Base-by-base conservation (phyloP, 2,329 filamentous ascomycete species). In the Pseudogymnoascus sp. region DNA sequence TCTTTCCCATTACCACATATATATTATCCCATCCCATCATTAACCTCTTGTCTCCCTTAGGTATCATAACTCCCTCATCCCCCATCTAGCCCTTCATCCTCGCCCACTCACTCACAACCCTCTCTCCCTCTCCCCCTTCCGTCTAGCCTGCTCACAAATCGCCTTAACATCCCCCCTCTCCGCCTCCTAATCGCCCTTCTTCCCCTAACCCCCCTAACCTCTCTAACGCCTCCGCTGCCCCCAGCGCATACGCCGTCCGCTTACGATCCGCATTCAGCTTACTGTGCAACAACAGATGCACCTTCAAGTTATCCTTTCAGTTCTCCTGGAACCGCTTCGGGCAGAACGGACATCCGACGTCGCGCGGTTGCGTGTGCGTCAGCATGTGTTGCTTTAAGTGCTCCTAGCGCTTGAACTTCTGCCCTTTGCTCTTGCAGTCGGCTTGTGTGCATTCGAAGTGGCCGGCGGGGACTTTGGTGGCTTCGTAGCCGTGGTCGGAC, bases 381-480 rank as follows among this genome's bases (percentile, higher is more conserved):
- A 75, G 77, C 71, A 77, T 76, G 67, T 81, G 79, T 10, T 79
- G 71, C 70, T 79, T 79, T 16, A 80, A 70, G 63, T 80, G 79
- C 65, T 81, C 79, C 64, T 78, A 76, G 59, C 79, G 70, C 70
- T 78, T 77, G 69, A 81, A 81, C 4, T 75, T 75, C 6, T 53
- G 47, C 25, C 47, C 47, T 16, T 53, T 53, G 47, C 75, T 75
- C 62, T 74, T 74, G 67, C 78, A 79, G 7, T 75, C 76, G 1
- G 74, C 72, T 56, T 75, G 73, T 42, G 74, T 73, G 71, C 78
- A 76, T 66, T 73, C 47, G n/a, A 53, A 53, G 14, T 53, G 47
- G 14, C 47, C 25, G 14, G 25, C 47, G 14, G 47, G 47, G 47
- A 53, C 63, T 11, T 23, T 59, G 14, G 60, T 63, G n/a, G 56